Percentiles rank a stretch among this genome's conserved stretches.
These are phyloP conservation scores for Tagetes erecta DNA, from an alignment of 129 eudicot species.

Conservation along the genomic window DNA sequence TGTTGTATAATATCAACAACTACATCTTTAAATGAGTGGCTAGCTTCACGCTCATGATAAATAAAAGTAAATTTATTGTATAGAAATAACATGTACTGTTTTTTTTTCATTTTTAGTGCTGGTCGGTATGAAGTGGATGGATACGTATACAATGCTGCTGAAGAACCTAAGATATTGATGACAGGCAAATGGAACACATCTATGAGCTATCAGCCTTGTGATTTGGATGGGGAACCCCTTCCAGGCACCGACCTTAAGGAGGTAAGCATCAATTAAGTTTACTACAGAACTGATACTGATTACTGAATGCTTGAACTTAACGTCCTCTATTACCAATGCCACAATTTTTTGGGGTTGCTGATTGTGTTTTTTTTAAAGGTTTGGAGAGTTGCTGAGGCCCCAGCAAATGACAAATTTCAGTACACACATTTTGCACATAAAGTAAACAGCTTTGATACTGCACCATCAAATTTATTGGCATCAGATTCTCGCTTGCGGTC, in stretches of 20 bases:
- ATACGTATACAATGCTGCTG: constrained; percentile 78
- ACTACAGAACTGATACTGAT: not conserved
- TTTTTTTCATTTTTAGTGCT: constrained; percentile 53
- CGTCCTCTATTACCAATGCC: not conserved
- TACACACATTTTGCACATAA: constrained; percentile 91
- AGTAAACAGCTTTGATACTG: constrained; percentile 91
- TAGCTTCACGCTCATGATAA: not conserved
- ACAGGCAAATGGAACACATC: constrained; percentile 93
- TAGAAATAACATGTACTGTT: not conserved
- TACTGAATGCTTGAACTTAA: not conserved
- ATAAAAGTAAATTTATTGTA: not conserved
- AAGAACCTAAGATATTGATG: constrained; percentile 96
- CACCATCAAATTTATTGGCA: constrained; percentile 73
- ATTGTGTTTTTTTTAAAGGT: constrained; percentile 47
- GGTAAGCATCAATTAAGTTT: constrained; percentile 43
- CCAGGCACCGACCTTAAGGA: constrained; percentile 83
- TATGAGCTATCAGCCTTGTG: constrained; percentile 92
- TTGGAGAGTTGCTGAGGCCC: constrained; percentile 78
- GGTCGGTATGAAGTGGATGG: constrained; percentile 98
- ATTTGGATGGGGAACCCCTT: constrained; percentile 88
- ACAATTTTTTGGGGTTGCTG: not conserved
- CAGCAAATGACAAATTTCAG: constrained; percentile 77
- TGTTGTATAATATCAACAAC: no score
- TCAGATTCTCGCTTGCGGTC: constrained; percentile 94
- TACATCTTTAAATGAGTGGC: no score